Conservation (phyloP, 2,329 filamentous ascomycete genomes). For the Rutstroemia sp. region DNA sequence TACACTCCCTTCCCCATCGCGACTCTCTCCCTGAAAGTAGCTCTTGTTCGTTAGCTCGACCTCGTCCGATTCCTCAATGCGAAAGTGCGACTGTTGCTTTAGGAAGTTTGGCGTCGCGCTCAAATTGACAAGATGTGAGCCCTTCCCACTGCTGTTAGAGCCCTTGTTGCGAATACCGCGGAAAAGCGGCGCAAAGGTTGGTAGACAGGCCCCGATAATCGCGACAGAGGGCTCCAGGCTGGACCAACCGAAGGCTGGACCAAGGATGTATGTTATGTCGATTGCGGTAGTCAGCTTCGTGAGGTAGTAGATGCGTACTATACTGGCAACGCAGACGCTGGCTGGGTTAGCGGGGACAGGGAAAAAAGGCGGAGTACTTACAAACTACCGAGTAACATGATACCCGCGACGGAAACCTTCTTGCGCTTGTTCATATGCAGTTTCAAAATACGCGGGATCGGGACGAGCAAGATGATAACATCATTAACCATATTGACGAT, state of each 20-base stretch:
- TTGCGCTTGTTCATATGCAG: slow-evolving; percentile 3
- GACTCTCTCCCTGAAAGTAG: slow-evolving; percentile 1
- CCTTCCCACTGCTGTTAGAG: not conserved
- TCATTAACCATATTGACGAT: slow-evolving; percentile 2
- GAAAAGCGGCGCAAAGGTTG: slow-evolving; percentile 3
- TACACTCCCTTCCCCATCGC: not conserved
- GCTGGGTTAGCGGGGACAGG: not conserved
- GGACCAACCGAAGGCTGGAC: not conserved
- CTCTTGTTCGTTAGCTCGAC: not conserved
- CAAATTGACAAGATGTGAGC: not conserved
- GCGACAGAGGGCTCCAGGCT: not conserved
- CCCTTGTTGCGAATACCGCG: not conserved
- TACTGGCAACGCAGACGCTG: slow-evolving; percentile 1
- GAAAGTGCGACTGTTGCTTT: slow-evolving; percentile 1
- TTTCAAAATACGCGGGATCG: not conserved
- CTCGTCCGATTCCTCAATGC: not conserved
- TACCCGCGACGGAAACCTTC: not conserved
- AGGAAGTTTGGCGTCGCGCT: not conserved
- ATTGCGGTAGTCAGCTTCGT: not conserved
- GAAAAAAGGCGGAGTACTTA: not conserved
- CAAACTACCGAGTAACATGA: slow-evolving; percentile 3
- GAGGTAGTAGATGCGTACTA: slow-evolving; percentile 4
- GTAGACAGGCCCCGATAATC: not conserved
- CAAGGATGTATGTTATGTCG: slow-evolving; percentile 3
- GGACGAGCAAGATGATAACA: slow-evolving; percentile 3